phyloP scores from a whole-genome alignment of 2,329 filamentous ascomycete genomes.

The Phialophora verrucosa region DNA sequence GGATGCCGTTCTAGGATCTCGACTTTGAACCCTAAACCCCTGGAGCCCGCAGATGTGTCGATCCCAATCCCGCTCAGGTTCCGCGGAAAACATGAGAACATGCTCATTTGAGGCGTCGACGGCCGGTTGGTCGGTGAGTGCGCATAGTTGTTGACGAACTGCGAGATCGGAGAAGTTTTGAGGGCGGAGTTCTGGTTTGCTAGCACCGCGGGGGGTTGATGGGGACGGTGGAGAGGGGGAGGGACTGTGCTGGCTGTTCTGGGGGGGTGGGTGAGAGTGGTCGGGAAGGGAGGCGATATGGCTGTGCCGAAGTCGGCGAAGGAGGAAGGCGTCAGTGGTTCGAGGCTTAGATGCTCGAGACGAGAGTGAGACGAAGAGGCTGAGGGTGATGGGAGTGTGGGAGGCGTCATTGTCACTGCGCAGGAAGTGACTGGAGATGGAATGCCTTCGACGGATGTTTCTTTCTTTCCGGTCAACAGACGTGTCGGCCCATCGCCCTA shows the following conservation, averaged over 20 bases:
- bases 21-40: slow-evolving; percentile 63
- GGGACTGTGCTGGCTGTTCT: slow-evolving; percentile 44
- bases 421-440: not conserved
- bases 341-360: slow-evolving; percentile 56
- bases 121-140: slow-evolving; percentile 52
- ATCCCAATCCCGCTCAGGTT: slow-evolving; percentile 47
- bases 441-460: not conserved
- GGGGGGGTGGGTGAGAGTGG: slow-evolving; percentile 53
- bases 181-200: slow-evolving; percentile 87
- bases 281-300: slow-evolving; percentile 71
- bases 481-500: not conserved
- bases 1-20: slow-evolving; percentile 86
- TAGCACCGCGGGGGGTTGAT: slow-evolving; percentile 61
- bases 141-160: slow-evolving; percentile 73
- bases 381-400: slow-evolving; percentile 18
- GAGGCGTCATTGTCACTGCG: slow-evolving; percentile 28
- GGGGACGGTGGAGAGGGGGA: slow-evolving; percentile 32
- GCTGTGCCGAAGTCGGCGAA: slow-evolving; percentile 86
- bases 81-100: slow-evolving; percentile 84
- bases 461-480: not conserved
- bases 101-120: slow-evolving; percentile 71
- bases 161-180: slow-evolving; percentile 83
- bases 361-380: not conserved
- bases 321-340: slow-evolving; percentile 68
- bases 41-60: slow-evolving; percentile 4